Base-by-base conservation (phyloP, 2,329 filamentous ascomycete genomes). In the Cladosporium halotolerans region DNA sequence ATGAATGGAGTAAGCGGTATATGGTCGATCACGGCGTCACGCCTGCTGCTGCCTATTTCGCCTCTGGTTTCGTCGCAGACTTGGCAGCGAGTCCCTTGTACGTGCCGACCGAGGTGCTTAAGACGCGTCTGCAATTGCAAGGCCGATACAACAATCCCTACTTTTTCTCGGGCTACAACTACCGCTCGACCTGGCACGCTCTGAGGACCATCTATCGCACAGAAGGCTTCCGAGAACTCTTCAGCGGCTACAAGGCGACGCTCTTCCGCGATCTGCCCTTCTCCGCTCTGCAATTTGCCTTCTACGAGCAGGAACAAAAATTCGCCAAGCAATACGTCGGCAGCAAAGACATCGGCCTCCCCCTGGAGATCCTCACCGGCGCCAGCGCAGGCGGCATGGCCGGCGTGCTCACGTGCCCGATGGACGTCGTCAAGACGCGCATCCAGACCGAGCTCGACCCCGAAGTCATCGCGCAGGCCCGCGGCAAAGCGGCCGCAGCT, bases 221-320 rank as follows among this genome's bases (percentile, higher is more conserved):
- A 40, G 93, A 99, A 73, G 95, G 93, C 0, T 78, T 89, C 51
- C 77, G 82, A 0, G 93, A 95, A 14, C 79, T 99, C 19, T 99
- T 96, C 70, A 86, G 95, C 63, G 93, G 93, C n/a, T 99, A 95
- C 75, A 93, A 93, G 69, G 93, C 93, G 9, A 99, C 93, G 0
- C 82, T 99, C 3, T 93, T 88, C 73, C 86, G 93, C 55, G 93
- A 99, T 64, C 79, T 99, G 18, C 93, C 93, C 1, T 99, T 96
- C 68, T 97, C 92, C 0, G 93, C 93, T 0, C 74, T 99, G 9
- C 93, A 99, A 67, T 97, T 99, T 71, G 92, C 95, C 64, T 96
- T 99, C 68, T 99, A 96, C 76, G 93, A 99, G 71, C 89, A 97
- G 70, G 91, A 91, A 67, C 88, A 91, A 64, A 82, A 79, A 43